Evolutionary conservation across 2,329 filamentous ascomycete species (phyloP), one percentile per base, ranked within the genome.

Genomic region (Volutella citrinella): DNA sequence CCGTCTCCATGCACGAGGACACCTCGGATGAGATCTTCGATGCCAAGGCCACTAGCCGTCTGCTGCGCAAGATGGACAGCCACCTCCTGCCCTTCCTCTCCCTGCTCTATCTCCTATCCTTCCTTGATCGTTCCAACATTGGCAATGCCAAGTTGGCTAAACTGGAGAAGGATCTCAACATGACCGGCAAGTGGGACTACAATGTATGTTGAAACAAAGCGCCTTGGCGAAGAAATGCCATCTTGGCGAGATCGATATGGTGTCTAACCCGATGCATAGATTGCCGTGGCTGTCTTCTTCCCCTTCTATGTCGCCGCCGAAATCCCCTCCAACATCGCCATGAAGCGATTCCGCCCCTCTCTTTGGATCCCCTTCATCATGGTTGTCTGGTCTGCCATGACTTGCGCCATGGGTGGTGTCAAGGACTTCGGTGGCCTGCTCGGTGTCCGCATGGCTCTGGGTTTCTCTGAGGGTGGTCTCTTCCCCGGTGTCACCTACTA

Each of bases 401-500:
- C 70, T 20, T 70, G 69, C 12, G 61, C 69, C 7, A 70, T 72
- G 57, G 76, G 75, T n/a, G 48, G 72, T 10, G 69, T 78, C n/a
- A 47, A 64, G 10, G 70, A 63, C 48, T 74, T 67, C 32, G 48
- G 52, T 5, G 70, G 71, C 2, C 68, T 77, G n/a, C 57, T 80
- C 47, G 61, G 58, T 43, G 54, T 67, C 28, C 63, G 72, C 15
- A 61, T 66, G 38, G 60, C 70, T 23, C 61, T 76, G 0, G 72
- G 72, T 24, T 44, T 73, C 16, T 65, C 67, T 12, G 70, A 76
- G 54, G 76, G 74, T 27, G 79, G 77, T 27, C 61, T 80, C 6
- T 82, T 82, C 44, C 80, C 80, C 6, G 77, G 77, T 19, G 69
- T 80, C 38, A 74, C 70, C n/a, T 78, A 75, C 52, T 78, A 72